Conservation (phyloP, 2,329 filamentous ascomycete species). For the Claviceps sp. region DNA sequence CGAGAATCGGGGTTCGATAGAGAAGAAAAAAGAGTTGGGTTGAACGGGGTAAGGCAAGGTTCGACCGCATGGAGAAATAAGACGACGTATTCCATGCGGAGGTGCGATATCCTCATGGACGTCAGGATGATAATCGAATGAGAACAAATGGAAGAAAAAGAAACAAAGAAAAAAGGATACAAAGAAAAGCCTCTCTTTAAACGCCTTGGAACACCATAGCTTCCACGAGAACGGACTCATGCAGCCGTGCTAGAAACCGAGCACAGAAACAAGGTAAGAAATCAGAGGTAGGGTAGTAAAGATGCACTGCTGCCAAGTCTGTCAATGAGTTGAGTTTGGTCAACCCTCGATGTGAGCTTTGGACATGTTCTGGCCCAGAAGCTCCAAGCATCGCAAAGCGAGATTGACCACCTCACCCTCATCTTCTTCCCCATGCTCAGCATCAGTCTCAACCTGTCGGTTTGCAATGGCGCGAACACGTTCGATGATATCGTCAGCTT, state of each 20-base stretch:
- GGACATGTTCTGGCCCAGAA: slow-evolving; percentile 61
- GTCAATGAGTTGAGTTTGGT: slow-evolving; percentile 1
- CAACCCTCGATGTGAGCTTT: slow-evolving; percentile 76
- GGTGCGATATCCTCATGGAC: not conserved
- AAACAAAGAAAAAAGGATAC: not conserved
- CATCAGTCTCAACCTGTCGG: slow-evolving; percentile 74
- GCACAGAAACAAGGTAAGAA: not conserved
- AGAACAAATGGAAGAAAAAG: not conserved
- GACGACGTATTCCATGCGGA: not conserved
- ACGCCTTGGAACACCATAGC: slow-evolving; percentile 4
- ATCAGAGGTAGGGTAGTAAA: not conserved
- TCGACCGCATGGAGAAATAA: not conserved
- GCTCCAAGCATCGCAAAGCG: slow-evolving; percentile 78
- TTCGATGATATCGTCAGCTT: slow-evolving; percentile 80
- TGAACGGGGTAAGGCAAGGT: not conserved
- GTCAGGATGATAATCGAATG: too few species aligned
- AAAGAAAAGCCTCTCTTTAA: not conserved
- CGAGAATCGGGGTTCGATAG: not conserved
- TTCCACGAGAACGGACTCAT: not conserved
- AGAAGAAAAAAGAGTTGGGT: not conserved
- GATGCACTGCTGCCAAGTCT: not conserved
- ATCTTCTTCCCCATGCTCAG: slow-evolving; percentile 76
- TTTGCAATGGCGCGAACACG: slow-evolving; percentile 89
- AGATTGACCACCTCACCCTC: slow-evolving; percentile 88
- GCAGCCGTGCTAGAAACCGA: not conserved